Percentiles rank a stretch among this genome's conserved stretches.
Evolutionary conservation across 2,329 filamentous ascomycete species (phyloP).

Genomic region (Colletotrichum viniferum): DNA sequence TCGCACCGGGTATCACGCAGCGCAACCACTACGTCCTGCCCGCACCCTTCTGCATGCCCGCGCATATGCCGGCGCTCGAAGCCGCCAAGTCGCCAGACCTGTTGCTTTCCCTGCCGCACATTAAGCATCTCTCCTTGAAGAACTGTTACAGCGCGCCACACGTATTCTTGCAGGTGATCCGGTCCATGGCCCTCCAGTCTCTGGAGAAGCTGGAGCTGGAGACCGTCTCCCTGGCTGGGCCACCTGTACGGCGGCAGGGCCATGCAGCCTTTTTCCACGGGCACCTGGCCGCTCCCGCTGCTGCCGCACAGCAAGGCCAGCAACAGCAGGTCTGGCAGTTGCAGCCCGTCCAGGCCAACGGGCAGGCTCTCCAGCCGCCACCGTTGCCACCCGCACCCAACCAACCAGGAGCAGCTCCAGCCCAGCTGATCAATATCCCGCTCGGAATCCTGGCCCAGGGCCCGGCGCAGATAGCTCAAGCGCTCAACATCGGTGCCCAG

Average conservation of each 20-base stretch:
- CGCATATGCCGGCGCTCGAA: conserved; percentile 31
- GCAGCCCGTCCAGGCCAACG: not conserved
- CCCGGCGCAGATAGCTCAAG: not conserved
- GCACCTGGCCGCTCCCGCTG: not conserved
- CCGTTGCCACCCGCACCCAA: conserved; percentile 4
- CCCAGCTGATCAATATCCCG: not conserved
- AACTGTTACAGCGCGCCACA: conserved; percentile 73
- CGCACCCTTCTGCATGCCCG: conserved; percentile 51
- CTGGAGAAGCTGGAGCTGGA: conserved; percentile 63
- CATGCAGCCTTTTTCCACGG: conserved; percentile 21
- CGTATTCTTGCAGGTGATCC: conserved; percentile 57
- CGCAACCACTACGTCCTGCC: conserved; percentile 68
- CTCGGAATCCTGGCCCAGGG: not conserved
- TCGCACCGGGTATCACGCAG: conserved; percentile 63
- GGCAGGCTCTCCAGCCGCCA: not conserved
- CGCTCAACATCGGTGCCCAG: not conserved
- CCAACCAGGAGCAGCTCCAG: not conserved
- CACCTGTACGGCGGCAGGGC: conserved; percentile 29
- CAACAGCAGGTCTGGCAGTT: not conserved
- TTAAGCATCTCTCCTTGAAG: conserved; percentile 65
- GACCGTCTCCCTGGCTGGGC: conserved; percentile 67
- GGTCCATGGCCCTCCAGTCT: conserved; percentile 46
- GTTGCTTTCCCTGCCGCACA: conserved; percentile 57
- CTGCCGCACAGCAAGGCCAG: not conserved
- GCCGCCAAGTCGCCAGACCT: conserved; percentile 36